These are phyloP conservation scores for Amyloporia xantha DNA, from an alignment of 768 basidiomycete species.

Conservation along the genomic window DNA sequence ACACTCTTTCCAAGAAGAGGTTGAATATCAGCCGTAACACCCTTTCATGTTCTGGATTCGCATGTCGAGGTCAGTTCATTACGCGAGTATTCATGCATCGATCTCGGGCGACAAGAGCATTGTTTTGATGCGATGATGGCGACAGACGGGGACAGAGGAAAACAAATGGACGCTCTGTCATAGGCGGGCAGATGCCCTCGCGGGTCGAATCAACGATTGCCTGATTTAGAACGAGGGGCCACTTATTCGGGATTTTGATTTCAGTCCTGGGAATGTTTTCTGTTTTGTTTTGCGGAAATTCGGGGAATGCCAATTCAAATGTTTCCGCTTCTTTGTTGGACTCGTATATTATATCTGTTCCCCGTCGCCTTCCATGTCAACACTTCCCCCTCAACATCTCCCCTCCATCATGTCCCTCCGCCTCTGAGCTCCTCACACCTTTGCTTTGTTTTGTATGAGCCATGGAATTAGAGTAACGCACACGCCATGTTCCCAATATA, in stretches of 20 bases:
- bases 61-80: no score
- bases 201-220: constrained; percentile 12
- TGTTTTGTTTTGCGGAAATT: constrained; percentile 27
- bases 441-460: neutral
- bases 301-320: constrained; percentile 24
- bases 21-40: neutral
- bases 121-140: no score
- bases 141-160: no score
- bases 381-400: constrained; percentile 10
- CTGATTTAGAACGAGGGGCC: constrained; percentile 12
- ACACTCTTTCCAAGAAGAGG: neutral
- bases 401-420: constrained; percentile 4
- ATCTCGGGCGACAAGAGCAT: no score
- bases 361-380: constrained; percentile 16
- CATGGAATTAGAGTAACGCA: no score
- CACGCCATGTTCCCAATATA: no score
- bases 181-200: neutral
- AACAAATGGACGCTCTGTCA: neutral
- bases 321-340: constrained; percentile 23
- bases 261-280: constrained; percentile 23
- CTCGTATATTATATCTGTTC: constrained; percentile 22
- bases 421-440: constrained; percentile 5
- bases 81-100: no score
- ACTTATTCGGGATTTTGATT: constrained; percentile 17
- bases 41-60: no score